Evolutionary conservation across 768 basidiomycete species (phyloP).

Genomic region (Lactarius pseudohatsudake): DNA sequence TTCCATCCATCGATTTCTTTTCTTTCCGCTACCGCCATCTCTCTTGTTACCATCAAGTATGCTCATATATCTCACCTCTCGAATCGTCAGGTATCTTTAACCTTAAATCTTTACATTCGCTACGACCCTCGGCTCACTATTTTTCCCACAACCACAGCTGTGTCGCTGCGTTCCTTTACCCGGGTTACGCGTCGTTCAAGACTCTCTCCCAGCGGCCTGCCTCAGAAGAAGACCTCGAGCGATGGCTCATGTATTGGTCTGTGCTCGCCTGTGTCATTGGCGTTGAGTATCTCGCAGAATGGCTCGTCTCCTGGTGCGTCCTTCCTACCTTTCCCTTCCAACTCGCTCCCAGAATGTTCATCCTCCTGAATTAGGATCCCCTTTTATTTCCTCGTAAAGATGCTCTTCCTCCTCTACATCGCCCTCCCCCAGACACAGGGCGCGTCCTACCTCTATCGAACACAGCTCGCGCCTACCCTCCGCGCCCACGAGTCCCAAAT

Average conservation of each 20-base stretch:
- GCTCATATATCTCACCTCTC: conserved; percentile 24
- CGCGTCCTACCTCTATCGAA: conserved; percentile 78
- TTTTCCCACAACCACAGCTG: conserved; percentile 45
- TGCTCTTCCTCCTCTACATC: conserved; percentile 83
- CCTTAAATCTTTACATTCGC: not conserved
- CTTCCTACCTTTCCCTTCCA: not conserved
- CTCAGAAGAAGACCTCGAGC: conserved; percentile 79
- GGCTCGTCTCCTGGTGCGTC: conserved; percentile 82
- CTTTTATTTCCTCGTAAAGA: conserved; percentile 82
- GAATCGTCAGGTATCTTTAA: conserved; percentile 13
- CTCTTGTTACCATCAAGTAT: conserved; percentile 7
- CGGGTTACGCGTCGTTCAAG: conserved; percentile 96
- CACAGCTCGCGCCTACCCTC: conserved; percentile 82
- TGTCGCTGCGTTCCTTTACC: conserved; percentile 81
- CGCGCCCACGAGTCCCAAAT: conserved; percentile 80
- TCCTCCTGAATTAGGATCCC: conserved; percentile 62
- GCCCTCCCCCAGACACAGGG: conserved; percentile 89
- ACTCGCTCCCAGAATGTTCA: conserved; percentile 24
- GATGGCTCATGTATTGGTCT: conserved; percentile 99
- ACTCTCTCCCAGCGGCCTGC: conserved; percentile 84
- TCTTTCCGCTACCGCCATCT: not conserved
- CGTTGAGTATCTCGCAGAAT: conserved; percentile 82
- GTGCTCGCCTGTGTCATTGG: conserved; percentile 80
- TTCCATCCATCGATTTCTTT: not conserved
- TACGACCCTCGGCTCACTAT: not conserved